Evolutionary conservation across 805 yeast genomes (phyloP).

Genomic region (Schizosaccharomyces cryophilus): DNA sequence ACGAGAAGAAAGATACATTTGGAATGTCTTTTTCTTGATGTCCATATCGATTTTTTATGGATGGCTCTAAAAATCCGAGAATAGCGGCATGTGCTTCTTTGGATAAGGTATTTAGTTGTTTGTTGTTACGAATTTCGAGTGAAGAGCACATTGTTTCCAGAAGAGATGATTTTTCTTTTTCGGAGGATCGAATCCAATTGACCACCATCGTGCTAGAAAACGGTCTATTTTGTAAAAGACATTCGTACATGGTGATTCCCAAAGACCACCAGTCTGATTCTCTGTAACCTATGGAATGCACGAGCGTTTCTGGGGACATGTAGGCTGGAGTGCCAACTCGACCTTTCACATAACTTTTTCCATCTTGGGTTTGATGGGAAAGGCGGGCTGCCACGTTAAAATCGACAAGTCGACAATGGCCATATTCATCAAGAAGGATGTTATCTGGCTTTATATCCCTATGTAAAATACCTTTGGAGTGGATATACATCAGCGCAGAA

Average conservation of each 20-base stretch:
- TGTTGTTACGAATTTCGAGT: background rate
- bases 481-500: conserved; percentile 31
- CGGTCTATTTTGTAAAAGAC: conserved; percentile 7
- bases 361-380: conserved; percentile 8
- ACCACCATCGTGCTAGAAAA: background rate
- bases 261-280: conserved; percentile 15
- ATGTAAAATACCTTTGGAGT: conserved; percentile 78
- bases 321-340: conserved; percentile 99
- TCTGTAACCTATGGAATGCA: conserved; percentile 9
- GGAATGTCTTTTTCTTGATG: background rate
- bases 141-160: background rate
- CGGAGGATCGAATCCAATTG: background rate
- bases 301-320: conserved; percentile 97
- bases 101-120: background rate
- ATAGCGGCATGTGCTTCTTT: background rate
- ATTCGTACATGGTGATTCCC: conserved; percentile 15
- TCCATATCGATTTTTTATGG: background rate
- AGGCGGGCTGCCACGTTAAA: conserved; percentile 73
- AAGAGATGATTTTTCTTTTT: background rate
- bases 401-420: conserved; percentile 40
- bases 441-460: conserved; percentile 92
- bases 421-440: conserved; percentile 54
- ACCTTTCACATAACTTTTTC: conserved; percentile 68
- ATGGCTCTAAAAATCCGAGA: background rate
- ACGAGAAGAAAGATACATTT: background rate